Percentiles rank a stretch among this genome's conserved stretches.
Conservation (phyloP, 2,329 filamentous ascomycete genomes). For the Cladosporium cucumerinum region DNA sequence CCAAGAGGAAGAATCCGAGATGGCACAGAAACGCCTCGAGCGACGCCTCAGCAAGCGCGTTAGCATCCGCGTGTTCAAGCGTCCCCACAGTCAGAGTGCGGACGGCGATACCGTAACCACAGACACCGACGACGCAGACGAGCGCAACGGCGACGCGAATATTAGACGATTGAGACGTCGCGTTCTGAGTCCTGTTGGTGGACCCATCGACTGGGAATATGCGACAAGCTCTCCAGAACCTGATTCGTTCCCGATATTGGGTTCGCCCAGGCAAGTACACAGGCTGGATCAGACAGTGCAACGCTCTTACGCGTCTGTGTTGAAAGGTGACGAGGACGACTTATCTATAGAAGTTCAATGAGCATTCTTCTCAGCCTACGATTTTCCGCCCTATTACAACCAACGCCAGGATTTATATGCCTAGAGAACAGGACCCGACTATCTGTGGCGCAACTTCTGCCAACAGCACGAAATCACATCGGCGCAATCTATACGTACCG, state of each 20-base stretch:
- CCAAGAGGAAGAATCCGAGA: slow-evolving; percentile 20
- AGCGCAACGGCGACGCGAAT: slow-evolving; percentile 37
- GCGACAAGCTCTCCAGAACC: slow-evolving; percentile 23
- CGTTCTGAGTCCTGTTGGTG: slow-evolving; percentile 38
- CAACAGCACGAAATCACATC: background rate
- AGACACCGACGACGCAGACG: slow-evolving; percentile 39
- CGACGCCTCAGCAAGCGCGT: slow-evolving; percentile 44
- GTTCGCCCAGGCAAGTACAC: background rate
- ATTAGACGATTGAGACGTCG: slow-evolving; percentile 44
- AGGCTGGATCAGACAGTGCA: background rate
- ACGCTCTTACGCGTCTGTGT: slow-evolving; percentile 6
- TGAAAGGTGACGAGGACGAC: background rate
- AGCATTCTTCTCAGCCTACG: background rate
- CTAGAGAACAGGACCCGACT: background rate
- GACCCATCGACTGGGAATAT: slow-evolving; percentile 3
- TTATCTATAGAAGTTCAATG: background rate
- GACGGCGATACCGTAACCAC: slow-evolving; percentile 44
- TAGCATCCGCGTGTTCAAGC: slow-evolving; percentile 40
- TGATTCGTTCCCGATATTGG: background rate
- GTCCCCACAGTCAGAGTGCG: slow-evolving; percentile 45
- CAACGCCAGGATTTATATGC: background rate
- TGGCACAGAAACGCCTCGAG: slow-evolving; percentile 20
- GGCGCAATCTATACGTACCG: background rate
- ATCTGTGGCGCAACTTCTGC: background rate
- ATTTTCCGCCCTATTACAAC: background rate